A percentile compares a stretch with the other conserved stretches of the same genome.
phyloP scores from a whole-genome alignment of 768 basidiomycete genomes.

The Tulasnella sp. region DNA sequence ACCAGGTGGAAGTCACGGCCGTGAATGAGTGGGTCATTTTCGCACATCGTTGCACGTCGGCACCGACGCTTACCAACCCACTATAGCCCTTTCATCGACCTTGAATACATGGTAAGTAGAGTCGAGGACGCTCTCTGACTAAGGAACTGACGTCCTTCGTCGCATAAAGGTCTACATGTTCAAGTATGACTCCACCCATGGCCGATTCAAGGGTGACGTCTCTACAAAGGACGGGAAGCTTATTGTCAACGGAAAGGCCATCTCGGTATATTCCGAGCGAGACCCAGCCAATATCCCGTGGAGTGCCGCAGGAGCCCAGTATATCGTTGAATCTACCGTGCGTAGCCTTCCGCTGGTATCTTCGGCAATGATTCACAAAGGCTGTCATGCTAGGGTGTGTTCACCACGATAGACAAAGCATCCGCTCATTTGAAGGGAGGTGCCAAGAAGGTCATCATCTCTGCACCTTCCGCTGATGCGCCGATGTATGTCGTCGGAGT shows the following conservation, averaged over 20 bases:
- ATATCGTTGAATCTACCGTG: slow-evolving; percentile 93
- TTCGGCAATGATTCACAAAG: not conserved
- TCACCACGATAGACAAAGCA: slow-evolving; percentile 93
- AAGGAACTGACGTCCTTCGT: not conserved
- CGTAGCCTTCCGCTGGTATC: slow-evolving; percentile 21
- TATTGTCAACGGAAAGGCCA: slow-evolving; percentile 60
- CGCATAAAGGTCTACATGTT: slow-evolving; percentile 81
- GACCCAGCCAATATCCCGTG: slow-evolving; percentile 81
- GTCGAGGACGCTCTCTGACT: not conserved
- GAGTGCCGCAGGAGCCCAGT: slow-evolving; percentile 69
- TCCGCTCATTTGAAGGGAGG: slow-evolving; percentile 91
- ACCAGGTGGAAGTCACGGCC: slow-evolving; percentile 75
- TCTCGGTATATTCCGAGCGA: slow-evolving; percentile 71
- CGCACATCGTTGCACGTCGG: not conserved
- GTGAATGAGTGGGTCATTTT: slow-evolving; percentile 70
- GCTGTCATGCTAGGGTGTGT: slow-evolving; percentile 56
- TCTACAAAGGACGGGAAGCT: slow-evolving; percentile 76
- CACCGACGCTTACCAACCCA: not conserved
- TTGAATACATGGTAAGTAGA: slow-evolving; percentile 78
- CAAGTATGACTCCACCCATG: slow-evolving; percentile 92
- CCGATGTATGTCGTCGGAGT: slow-evolving; percentile 94
- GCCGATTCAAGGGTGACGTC: slow-evolving; percentile 66
- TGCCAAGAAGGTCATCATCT: slow-evolving; percentile 99
- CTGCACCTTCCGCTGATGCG: slow-evolving; percentile 93
- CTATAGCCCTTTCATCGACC: slow-evolving; percentile 86